Evolutionary conservation across 108 stramenopile genomes (phyloP).

Genomic region (Nannochloropsis salina): DNA sequence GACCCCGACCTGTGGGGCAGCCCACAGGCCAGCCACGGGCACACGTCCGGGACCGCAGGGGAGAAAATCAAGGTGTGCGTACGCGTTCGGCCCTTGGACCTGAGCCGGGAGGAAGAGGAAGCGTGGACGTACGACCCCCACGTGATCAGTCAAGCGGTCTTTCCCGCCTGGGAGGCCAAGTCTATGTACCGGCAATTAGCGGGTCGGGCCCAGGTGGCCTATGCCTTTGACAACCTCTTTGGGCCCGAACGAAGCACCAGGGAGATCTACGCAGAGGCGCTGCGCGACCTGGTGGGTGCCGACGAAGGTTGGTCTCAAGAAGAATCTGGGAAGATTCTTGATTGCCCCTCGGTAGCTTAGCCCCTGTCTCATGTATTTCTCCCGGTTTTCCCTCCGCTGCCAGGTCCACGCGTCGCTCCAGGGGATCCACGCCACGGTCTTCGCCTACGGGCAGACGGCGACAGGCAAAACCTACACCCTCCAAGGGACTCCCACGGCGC

Average conservation of each 20-base stretch:
- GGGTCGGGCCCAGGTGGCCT: constrained; percentile 12
- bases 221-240: constrained; percentile 44
- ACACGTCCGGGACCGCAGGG: too few species aligned
- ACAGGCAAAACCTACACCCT: constrained; percentile 58
- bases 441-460: constrained; percentile 55
- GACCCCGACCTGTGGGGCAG: too few species aligned
- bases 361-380: not conserved
- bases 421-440: constrained; percentile 28
- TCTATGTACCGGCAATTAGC: not conserved
- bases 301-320: constrained; percentile 32
- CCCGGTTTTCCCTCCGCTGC: not conserved
- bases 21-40: too few species aligned
- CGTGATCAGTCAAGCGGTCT: constrained; percentile 26
- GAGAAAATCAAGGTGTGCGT: constrained; percentile 54
- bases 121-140: constrained; percentile 41
- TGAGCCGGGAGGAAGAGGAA: constrained; percentile 35
- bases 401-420: not conserved
- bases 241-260: constrained; percentile 25
- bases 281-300: constrained; percentile 40
- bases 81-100: constrained; percentile 46
- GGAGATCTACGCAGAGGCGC: constrained; percentile 41
- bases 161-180: not conserved
- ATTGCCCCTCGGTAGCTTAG: not conserved
- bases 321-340: constrained; percentile 44
- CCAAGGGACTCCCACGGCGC: constrained; percentile 46